Percentiles rank a stretch among this genome's conserved stretches.
These are phyloP conservation scores for Solanum pennellii DNA, from an alignment of 257 asterid species.

Conservation along the genomic window DNA sequence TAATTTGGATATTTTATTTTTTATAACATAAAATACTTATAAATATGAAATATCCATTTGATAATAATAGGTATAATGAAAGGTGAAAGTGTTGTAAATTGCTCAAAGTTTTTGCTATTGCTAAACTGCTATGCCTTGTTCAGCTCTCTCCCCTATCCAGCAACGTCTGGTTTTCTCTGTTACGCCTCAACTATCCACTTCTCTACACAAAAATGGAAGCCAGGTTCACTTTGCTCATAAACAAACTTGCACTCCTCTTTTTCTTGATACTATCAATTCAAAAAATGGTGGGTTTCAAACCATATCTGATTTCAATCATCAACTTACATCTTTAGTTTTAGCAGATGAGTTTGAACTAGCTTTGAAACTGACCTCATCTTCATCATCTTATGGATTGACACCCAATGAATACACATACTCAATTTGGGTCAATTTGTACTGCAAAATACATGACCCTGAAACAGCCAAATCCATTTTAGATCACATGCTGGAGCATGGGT, in stretches of 20 bases:
- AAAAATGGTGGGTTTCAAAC: conserved; percentile 19
- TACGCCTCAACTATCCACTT: background rate
- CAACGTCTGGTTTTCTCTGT: background rate
- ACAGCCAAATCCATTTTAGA: conserved; percentile 29
- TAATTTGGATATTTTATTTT: no score
- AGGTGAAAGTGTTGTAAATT: background rate
- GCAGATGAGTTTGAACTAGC: conserved; percentile 46
- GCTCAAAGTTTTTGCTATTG: background rate
- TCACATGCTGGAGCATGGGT: conserved; percentile 34
- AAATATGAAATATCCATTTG: no score
- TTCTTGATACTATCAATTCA: background rate
- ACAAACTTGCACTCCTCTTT: background rate
- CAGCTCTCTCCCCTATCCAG: background rate
- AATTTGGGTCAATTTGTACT: conserved; percentile 30
- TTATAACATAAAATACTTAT: no score
- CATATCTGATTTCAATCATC: conserved; percentile 23
- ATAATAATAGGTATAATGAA: no score
- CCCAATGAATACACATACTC: conserved; percentile 35
- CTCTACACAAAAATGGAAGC: background rate
- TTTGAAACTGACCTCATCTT: conserved; percentile 20
- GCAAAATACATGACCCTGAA: conserved; percentile 32
- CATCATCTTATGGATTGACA: conserved; percentile 17
- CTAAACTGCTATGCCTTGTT: background rate
- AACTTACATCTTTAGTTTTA: conserved; percentile 24
- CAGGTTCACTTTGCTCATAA: background rate